phyloP scores from a whole-genome alignment of 1,139 yeast species.

The Suhomyces terraborum region DNA sequence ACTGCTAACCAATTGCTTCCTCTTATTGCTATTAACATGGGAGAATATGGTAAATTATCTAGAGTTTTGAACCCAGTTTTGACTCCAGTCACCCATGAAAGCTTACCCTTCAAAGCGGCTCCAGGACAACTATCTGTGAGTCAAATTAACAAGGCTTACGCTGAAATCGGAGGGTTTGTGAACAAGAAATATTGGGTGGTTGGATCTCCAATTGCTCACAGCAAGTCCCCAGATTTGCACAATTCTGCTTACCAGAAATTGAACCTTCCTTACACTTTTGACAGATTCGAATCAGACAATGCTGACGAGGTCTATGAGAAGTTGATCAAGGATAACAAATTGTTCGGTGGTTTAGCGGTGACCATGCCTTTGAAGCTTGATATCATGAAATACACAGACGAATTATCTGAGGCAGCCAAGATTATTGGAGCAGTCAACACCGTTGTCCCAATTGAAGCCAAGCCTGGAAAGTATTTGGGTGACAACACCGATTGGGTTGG shows the following conservation, averaged over 20 bases:
- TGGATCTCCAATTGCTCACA: conserved; percentile 82
- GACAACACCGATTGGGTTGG: conserved; percentile 98
- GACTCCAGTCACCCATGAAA: conserved; percentile 81
- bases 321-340: conserved; percentile 46
- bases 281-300: conserved; percentile 64
- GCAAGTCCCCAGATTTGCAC: conserved; percentile 86
- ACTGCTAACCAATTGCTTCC: conserved; percentile 54
- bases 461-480: conserved; percentile 61
- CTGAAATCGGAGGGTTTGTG: conserved; percentile 63
- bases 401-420: conserved; percentile 70
- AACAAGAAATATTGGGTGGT: conserved; percentile 69
- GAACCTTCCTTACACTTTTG: conserved; percentile 78
- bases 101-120: conserved; percentile 66
- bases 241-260: conserved; percentile 70
- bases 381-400: conserved; percentile 64
- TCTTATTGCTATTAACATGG: conserved; percentile 82
- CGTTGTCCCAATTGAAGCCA: conserved; percentile 53
- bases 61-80: conserved; percentile 71
- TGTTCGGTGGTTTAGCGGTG: conserved; percentile 87
- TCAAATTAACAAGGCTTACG: conserved; percentile 60
- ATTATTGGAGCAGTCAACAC: conserved; percentile 94
- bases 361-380: conserved; percentile 89
- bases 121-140: conserved; percentile 72
- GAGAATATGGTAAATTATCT: conserved; percentile 73
- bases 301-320: conserved; percentile 53